These are phyloP conservation scores for Penicillium sp. DNA, from an alignment of 2,329 filamentous ascomycete species.

Conservation along the genomic window DNA sequence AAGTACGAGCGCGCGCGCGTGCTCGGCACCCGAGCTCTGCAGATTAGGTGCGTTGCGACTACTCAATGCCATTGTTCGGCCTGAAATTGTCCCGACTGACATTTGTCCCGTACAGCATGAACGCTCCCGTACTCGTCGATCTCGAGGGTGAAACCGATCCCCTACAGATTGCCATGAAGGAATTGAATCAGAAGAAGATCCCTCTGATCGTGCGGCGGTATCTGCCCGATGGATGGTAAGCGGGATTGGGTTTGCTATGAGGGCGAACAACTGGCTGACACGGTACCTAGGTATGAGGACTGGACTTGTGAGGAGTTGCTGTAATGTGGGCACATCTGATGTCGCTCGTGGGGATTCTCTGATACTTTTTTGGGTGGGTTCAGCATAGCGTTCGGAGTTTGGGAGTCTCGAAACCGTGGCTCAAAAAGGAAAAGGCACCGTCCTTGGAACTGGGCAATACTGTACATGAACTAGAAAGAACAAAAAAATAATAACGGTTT, in stretches of 20 bases:
- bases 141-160: slow-evolving; percentile 97
- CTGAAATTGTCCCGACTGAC: slow-evolving; percentile 20
- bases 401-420: slow-evolving; percentile 28
- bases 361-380: slow-evolving; percentile 23
- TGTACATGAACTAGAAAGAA: slow-evolving; percentile 24
- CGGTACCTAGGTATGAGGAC: slow-evolving; percentile 76
- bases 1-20: slow-evolving; percentile 97
- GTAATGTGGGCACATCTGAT: slow-evolving; percentile 29
- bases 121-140: slow-evolving; percentile 93
- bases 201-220: slow-evolving; percentile 92
- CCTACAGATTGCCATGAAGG: slow-evolving; percentile 94
- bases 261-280: slow-evolving; percentile 10
- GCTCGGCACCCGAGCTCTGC: slow-evolving; percentile 84
- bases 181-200: slow-evolving; percentile 97
- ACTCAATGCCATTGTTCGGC: background rate
- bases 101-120: slow-evolving; percentile 65
- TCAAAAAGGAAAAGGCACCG: slow-evolving; percentile 19
- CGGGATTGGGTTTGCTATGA: background rate
- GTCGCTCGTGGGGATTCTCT: slow-evolving; percentile 21
- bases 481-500: slow-evolving; percentile 24
- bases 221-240: slow-evolving; percentile 92
- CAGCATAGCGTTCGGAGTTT: slow-evolving; percentile 46
- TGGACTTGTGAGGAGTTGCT: slow-evolving; percentile 98
- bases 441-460: slow-evolving; percentile 14
- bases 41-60: slow-evolving; percentile 76